Base-by-base conservation (phyloP, 139 green algal species). In the Coelastrella sp. region DNA sequence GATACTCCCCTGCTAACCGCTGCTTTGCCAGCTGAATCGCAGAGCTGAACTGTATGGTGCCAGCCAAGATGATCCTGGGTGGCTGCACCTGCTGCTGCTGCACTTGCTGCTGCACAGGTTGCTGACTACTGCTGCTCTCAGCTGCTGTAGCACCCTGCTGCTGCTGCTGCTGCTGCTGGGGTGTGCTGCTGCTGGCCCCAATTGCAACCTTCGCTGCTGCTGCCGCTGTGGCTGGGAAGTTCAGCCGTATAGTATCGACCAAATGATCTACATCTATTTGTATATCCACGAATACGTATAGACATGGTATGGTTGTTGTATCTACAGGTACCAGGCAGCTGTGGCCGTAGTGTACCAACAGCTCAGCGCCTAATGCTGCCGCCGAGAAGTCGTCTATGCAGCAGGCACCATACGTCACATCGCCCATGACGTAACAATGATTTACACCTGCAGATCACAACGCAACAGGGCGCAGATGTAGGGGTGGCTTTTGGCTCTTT, bases 221-320 rank as follows among this genome's bases (percentile, higher is more conserved):
- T n/a, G n/a, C n/a, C n/a, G n/a, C n/a, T 20, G 5, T 22, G 54
- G 32, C 83, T 59, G 87, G 58, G 76, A 95, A 95, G 86, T 94
- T 94, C 56, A 94, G 79, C 20, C 65, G 58, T 5, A 99, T 89
- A 5, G 92, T 97, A 0, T 92, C 96, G 13, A 99, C 90, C 22
- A 99, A 89, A 93, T 99, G 97, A 0, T 97, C 93, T 13, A 98
- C 88, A 88, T 99, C 97, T 61, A 99, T 97, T 23, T 95, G 93
- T 71, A 99, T 99, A 94, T 99, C 97, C 60, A 99, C 98, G 90
- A 99, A 99, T 19, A 99, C 96, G 88, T 99, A 99, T 81, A 99
- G 93, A 94, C 96, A 99, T 11, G 98, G 97, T 17, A 99, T 86
- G 2, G 73, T 80, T 74, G 97, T 99, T 22, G 96, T 89, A 90